These are phyloP conservation scores for Trichoderma sp. DNA, from an alignment of 2,329 filamentous ascomycete genomes.

Conservation along the genomic window DNA sequence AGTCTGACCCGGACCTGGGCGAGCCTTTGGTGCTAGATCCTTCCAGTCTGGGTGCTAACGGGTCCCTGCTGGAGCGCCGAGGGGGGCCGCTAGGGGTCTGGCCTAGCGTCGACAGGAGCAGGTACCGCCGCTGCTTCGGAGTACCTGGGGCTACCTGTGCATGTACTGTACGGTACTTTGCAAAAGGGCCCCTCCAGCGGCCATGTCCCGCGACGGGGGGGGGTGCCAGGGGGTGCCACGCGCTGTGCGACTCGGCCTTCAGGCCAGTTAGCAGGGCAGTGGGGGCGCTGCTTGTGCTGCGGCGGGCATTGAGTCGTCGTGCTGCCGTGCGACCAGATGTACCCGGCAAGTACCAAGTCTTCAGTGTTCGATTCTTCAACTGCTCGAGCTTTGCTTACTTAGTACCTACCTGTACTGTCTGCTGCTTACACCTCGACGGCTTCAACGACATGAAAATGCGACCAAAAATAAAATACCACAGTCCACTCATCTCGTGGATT, in stretches of 20 bases:
- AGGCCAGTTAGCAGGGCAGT: neutral
- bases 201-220: conserved; percentile 15
- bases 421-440: too few species aligned
- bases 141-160: neutral
- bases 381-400: too few species aligned
- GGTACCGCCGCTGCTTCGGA: neutral
- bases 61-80: conserved; percentile 5
- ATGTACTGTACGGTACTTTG: too few species aligned
- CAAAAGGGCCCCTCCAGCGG: conserved; percentile 6
- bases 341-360: too few species aligned
- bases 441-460: too few species aligned
- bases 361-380: too few species aligned
- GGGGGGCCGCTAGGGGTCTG: neutral
- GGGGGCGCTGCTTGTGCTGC: neutral
- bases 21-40: conserved; percentile 13
- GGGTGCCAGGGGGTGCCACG: conserved; percentile 12
- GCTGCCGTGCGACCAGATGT: too few species aligned
- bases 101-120: conserved; percentile 13
- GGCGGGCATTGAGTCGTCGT: neutral
- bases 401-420: too few species aligned
- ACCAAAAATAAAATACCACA: too few species aligned
- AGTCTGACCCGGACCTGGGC: conserved; percentile 14
- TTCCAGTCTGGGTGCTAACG: conserved; percentile 11
- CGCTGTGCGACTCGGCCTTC: conserved; percentile 9
- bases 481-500: too few species aligned